Evolutionary conservation across 1,139 yeast genomes (phyloP).

Genomic region (Candida neerlandica): DNA sequence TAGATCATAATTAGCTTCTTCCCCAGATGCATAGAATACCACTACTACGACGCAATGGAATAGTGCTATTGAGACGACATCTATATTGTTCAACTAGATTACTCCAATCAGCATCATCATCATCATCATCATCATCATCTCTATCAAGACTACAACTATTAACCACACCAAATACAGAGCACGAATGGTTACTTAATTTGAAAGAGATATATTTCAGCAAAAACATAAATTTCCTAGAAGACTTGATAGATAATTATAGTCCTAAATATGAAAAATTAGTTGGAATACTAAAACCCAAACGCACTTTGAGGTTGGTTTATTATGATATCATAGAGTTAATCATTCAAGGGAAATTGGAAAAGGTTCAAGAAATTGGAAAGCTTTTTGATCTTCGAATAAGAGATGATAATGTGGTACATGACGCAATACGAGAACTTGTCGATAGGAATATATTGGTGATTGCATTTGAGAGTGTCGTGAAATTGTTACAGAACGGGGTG

Average conservation of each 20-base stretch:
- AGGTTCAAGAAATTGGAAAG: not conserved
- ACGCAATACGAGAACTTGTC: not conserved
- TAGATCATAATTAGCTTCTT: not conserved
- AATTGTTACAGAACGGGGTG: not conserved
- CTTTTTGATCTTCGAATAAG: not conserved
- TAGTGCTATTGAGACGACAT: not conserved
- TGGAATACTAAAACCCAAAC: not conserved
- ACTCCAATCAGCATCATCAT: not conserved
- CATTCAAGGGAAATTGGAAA: not conserved
- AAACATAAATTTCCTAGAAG: conserved; percentile 4
- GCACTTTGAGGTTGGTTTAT: not conserved
- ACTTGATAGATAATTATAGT: conserved; percentile 1
- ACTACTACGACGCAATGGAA: not conserved
- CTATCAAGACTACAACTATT: not conserved
- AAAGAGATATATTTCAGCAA: not conserved
- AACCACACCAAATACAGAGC: not conserved
- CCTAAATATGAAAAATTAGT: not conserved
- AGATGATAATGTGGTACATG: not conserved
- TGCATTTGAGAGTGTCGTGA: conserved; percentile 3
- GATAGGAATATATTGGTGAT: not conserved
- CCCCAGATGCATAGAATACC: not conserved
- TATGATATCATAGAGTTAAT: conserved; percentile 3
- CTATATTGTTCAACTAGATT: not conserved
- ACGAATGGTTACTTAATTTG: not conserved
- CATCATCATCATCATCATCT: not conserved